Percentiles rank a stretch among this genome's conserved stretches.
Conservation (phyloP, 1,139 yeast genomes). For the Spathaspora sp. region DNA sequence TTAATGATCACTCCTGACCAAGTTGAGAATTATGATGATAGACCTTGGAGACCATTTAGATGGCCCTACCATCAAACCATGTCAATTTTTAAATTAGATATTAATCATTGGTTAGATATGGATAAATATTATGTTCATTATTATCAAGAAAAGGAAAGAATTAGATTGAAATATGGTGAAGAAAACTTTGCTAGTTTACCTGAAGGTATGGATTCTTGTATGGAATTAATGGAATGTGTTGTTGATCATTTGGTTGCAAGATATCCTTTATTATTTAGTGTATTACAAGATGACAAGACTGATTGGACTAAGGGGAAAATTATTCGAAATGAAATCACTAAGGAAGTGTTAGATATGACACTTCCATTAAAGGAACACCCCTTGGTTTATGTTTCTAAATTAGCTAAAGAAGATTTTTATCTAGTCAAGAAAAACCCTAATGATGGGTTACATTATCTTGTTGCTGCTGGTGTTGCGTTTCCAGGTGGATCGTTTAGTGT, state of each 20-base stretch:
- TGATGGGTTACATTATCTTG: constrained; percentile 62
- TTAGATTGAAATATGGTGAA: constrained; percentile 57
- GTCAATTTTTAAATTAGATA: constrained; percentile 68
- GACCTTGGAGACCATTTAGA: constrained; percentile 81
- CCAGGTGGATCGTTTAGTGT: constrained; percentile 78
- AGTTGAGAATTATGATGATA: constrained; percentile 62
- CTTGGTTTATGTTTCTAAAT: constrained; percentile 56
- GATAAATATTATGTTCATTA: constrained; percentile 71
- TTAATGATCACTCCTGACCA: constrained; percentile 66
- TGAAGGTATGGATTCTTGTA: constrained; percentile 61
- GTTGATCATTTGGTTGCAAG: constrained; percentile 57
- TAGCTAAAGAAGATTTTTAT: constrained; percentile 77
- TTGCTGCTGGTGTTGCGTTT: constrained; percentile 76
- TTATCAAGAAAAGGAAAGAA: constrained; percentile 59
- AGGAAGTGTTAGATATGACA: constrained; percentile 59
- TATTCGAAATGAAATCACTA: constrained; percentile 60
- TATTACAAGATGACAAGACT: constrained; percentile 34
- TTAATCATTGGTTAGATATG: constrained; percentile 79
- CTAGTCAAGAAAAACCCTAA: constrained; percentile 51
- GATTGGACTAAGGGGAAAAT: constrained; percentile 27
- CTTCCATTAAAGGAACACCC: constrained; percentile 64
- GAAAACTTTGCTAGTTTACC: constrained; percentile 69
- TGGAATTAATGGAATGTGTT: constrained; percentile 64
- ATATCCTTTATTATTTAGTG: constrained; percentile 62
- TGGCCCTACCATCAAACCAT: constrained; percentile 83